Base-by-base conservation (phyloP, 2,329 filamentous ascomycete genomes). In the Pseudocercospora crystallina region DNA sequence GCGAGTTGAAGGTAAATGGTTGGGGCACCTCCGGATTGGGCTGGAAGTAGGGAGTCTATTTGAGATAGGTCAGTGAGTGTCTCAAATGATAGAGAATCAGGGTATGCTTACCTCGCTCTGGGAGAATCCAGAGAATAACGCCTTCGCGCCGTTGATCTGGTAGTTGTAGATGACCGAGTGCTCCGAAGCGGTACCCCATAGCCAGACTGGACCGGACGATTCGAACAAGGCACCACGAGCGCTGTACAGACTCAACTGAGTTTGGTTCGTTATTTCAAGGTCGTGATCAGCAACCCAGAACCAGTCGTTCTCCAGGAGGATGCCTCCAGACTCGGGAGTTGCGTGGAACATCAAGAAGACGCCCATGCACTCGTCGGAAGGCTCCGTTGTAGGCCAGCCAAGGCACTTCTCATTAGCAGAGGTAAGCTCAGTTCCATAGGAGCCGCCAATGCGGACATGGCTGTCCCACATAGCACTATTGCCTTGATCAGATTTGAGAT, bases 401-500 rank as follows among this genome's bases (percentile, higher is more conserved):
- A 84, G 74, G 95, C 95, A 59, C 47, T 56, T 40, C 20, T 3
- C 7, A 41, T 46, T 34, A 44, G 54, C 53, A 72, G 95, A 89
- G 12, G 55, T 56, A n/a, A 97, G 80, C 58, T 88, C 73, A 26
- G 91, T 95, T 53, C 92, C 92, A 4, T 87, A 85, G 47, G 86
- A 85, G 37, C 94, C 94, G 62, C 90, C 92, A 62, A 99, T 82
- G 65, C 94, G 89, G 74, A 94, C 86, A 76, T 99, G 94, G n/a
- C 91, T 85, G 65, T 99, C 94, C 89, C 91, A 99, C 72, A 96
- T 84, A 56, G 84, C 92, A 14, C 84, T 85, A 1, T 83, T 81
- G 40, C 89, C 90, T 71, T 77, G 60, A 3, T 79, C 69, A 32
- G 83, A 85, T 37, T 82, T 83, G 36, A 96, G 76, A 72, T 96